Evolutionary conservation across 768 basidiomycete species (phyloP).

Genomic region (Termitomyces bulborhizus): DNA sequence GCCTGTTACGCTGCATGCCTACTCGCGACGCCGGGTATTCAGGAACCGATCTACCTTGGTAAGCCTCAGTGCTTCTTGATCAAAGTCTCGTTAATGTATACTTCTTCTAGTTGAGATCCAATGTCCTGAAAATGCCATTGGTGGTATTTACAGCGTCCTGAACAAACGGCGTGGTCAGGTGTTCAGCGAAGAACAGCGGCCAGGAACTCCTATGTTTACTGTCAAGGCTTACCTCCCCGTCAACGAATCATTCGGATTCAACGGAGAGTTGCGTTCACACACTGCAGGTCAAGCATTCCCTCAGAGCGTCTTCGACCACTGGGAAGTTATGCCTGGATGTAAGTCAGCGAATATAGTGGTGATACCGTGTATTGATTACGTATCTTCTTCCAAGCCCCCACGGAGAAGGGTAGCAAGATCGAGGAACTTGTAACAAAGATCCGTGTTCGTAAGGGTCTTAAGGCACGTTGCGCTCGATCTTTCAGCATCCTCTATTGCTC

Average conservation of each 20-base stretch:
- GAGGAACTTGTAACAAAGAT: conserved; percentile 79
- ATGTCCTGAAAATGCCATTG: conserved; percentile 96
- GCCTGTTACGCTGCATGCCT: conserved; percentile 95
- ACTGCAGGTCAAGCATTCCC: conserved; percentile 99
- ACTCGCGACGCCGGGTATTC: conserved; percentile 84
- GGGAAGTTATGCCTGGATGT: conserved; percentile 84
- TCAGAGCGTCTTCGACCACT: conserved; percentile 91
- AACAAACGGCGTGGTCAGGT: conserved; percentile 99
- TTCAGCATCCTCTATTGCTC: background rate
- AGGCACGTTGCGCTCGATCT: conserved; percentile 37
- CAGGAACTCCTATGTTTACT: conserved; percentile 99
- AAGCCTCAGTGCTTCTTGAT: conserved; percentile 14
- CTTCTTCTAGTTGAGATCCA: conserved; percentile 80
- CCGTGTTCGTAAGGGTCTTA: conserved; percentile 93
- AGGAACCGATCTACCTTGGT: conserved; percentile 96
- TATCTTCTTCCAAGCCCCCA: conserved; percentile 41
- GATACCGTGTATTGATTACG: background rate
- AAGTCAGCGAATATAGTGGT: conserved; percentile 21
- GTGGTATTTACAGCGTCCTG: conserved; percentile 91
- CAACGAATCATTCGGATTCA: conserved; percentile 95
- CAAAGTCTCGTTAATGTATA: background rate
- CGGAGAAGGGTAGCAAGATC: conserved; percentile 89
- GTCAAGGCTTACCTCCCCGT: conserved; percentile 97
- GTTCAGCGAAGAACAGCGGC: conserved; percentile 94
- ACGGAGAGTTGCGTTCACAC: conserved; percentile 87